Conservation (phyloP, 495 filamentous ascomycete genomes). For the Pseudevernia furfuracea region DNA sequence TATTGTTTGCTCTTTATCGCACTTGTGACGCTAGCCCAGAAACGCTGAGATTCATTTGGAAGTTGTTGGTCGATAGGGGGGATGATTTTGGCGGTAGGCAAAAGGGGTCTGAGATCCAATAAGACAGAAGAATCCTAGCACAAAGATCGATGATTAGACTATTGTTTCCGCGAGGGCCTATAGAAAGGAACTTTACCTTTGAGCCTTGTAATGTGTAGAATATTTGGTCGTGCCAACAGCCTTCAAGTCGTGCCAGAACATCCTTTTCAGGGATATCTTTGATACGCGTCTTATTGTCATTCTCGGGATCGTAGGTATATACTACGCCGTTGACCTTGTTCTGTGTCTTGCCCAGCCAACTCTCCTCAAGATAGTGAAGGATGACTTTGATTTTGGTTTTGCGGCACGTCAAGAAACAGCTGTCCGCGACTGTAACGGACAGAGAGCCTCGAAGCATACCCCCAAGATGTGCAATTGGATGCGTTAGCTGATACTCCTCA, state of each 20-base stretch:
- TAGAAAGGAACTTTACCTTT: conserved; percentile 30
- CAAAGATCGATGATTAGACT: conserved; percentile 32
- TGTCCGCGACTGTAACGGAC: conserved; percentile 78
- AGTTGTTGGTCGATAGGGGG: conserved; percentile 72
- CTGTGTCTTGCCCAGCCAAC: conserved; percentile 85
- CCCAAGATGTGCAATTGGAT: conserved; percentile 87
- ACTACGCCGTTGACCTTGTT: conserved; percentile 87
- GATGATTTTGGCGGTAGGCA: conserved; percentile 64
- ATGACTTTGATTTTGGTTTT: conserved; percentile 87
- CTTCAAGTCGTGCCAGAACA: conserved; percentile 73
- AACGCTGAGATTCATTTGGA: conserved; percentile 79
- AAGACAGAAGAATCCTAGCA: conserved; percentile 59
- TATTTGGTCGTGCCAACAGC: conserved; percentile 71
- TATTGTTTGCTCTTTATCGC: conserved; percentile 84
- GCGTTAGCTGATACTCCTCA: conserved; percentile 90
- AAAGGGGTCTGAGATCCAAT: conserved; percentile 76
- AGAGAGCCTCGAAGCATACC: conserved; percentile 77
- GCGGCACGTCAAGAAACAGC: conserved; percentile 75
- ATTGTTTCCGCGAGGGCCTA: conserved; percentile 2
- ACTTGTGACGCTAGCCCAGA: conserved; percentile 80
- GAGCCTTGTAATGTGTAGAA: conserved; percentile 53
- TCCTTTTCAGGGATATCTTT: conserved; percentile 80
- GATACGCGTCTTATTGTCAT: conserved; percentile 67
- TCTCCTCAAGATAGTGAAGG: conserved; percentile 85
- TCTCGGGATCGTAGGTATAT: conserved; percentile 75